Evolutionary conservation across 2,329 filamentous ascomycete genomes (phyloP), one percentile per base, ranked within the genome.

Genomic region (Fusarium nisikadoi): DNA sequence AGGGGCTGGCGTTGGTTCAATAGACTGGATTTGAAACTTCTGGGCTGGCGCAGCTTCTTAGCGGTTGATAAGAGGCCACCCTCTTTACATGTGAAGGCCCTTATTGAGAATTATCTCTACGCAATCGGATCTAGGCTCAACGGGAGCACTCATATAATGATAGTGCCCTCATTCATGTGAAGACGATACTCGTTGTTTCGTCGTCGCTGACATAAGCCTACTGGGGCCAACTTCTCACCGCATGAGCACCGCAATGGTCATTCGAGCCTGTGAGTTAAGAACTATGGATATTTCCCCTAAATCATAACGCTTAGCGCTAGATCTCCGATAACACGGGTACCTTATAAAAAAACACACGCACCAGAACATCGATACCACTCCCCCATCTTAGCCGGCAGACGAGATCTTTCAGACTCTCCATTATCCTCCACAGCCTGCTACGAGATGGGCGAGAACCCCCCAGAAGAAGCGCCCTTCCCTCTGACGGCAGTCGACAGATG

Each of bases 401-500:
- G 25, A 55, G 14, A 31, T 33, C 55, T 38, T 20, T 19, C 10
- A 64, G 38, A 47, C 49, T 53, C 38, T 59, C 49, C 49, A 62
- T 41, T 41, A 23, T 47, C 36, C 13, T 56, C 56, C 45, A 57
- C 41, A 46, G 31, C 29, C 38, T 33, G 46, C 56, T 64, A 27
- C 65, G 78, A 55, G 13, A 87, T 87, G 86, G 83, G 82, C 25
- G 80, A 86, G 62, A 64, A 77, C 41, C 58, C 74, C 25, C 73
- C 65, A 6, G 82, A 82, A 55, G 84, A 88, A 42, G 69, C 84
- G 11, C 86, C 88, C 3, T 91, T 91, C 69, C 87, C 87, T n/a
- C 79, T 91, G 68, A 90, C 88, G 1, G 88, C 88, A 5, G 81
- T 85, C 43, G 89, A 91, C 78, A 87, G 81, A 78, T 87, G 84